Conservation (phyloP, 768 basidiomycete species). For the Tubosaeta sp. region DNA sequence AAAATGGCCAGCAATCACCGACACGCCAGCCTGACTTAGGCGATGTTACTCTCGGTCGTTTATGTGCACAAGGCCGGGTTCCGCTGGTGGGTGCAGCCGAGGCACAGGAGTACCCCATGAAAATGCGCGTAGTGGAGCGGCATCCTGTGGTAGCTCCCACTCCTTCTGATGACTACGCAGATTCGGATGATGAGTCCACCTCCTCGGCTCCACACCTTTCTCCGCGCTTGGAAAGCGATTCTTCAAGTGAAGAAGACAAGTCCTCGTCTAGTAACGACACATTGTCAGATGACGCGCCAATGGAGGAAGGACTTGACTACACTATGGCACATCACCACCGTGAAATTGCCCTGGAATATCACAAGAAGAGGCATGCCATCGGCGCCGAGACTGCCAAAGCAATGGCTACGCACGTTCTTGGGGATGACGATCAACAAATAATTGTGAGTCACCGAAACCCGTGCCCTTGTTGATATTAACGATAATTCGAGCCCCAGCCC, state of each 20-base stretch:
- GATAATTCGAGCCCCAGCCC: slow-evolving; percentile 23
- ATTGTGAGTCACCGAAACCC: slow-evolving; percentile 31
- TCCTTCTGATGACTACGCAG: slow-evolving; percentile 23
- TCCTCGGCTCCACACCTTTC: slow-evolving; percentile 32
- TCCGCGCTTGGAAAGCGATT: slow-evolving; percentile 29
- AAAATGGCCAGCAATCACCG: slow-evolving; percentile 7
- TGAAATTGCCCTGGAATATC: slow-evolving; percentile 70
- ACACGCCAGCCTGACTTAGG: slow-evolving; percentile 42
- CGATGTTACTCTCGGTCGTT: slow-evolving; percentile 48
- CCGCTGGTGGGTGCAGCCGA: slow-evolving; percentile 29
- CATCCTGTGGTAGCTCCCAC: slow-evolving; percentile 33
- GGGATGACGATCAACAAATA: slow-evolving; percentile 42
- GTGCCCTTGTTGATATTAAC: slow-evolving; percentile 3
- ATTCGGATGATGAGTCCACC: slow-evolving; percentile 71
- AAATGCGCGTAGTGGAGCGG: slow-evolving; percentile 66
- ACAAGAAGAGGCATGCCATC: slow-evolving; percentile 54
- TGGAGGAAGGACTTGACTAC: slow-evolving; percentile 52
- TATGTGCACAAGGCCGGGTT: slow-evolving; percentile 38
- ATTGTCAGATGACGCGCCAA: slow-evolving; percentile 35
- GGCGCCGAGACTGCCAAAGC: slow-evolving; percentile 50
- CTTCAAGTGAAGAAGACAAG: slow-evolving; percentile 16
- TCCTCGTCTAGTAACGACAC: slow-evolving; percentile 23
- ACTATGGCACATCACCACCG: slow-evolving; percentile 66
- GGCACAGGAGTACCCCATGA: slow-evolving; percentile 50
- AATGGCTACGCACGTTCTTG: slow-evolving; percentile 45